Conservation (phyloP, 805 yeast species). For the Ogataea pignaliae region DNA sequence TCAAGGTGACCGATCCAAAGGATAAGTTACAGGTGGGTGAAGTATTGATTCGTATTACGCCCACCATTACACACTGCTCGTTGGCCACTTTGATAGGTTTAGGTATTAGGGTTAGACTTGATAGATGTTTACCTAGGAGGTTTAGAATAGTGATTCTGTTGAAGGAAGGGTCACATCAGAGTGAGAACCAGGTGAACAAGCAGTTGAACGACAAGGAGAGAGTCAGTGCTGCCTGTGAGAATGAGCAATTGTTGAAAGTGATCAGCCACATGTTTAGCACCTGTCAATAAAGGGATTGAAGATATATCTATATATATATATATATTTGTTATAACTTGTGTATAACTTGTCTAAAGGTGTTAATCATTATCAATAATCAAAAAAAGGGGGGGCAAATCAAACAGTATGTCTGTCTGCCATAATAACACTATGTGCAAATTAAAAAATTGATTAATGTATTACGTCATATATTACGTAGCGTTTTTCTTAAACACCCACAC, state of each 20-base stretch:
- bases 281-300: constrained; percentile 40
- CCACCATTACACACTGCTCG: constrained; percentile 97
- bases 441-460: too few relatives aligned
- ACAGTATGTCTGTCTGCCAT: too few relatives aligned
- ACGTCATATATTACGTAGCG: too few relatives aligned
- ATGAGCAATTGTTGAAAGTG: constrained; percentile 86
- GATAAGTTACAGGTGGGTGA: constrained; percentile 57
- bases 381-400: too few relatives aligned
- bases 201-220: constrained; percentile 96
- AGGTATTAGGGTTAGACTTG: constrained; percentile 88
- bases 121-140: constrained; percentile 80
- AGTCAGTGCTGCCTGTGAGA: constrained; percentile 98
- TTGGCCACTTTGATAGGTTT: constrained; percentile 93
- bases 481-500: too few relatives aligned
- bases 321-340: background rate
- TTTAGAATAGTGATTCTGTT: constrained; percentile 74
- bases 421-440: too few relatives aligned
- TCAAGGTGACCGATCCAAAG: constrained; percentile 59
- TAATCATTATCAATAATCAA: too few relatives aligned
- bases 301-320: background rate
- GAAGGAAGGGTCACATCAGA: constrained; percentile 92
- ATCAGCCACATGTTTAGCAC: constrained; percentile 88
- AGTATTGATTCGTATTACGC: constrained; percentile 81
- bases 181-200: constrained; percentile 92
- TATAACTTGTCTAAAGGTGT: background rate